Percentiles rank a stretch among this genome's conserved stretches.
phyloP scores from a whole-genome alignment of 192 early-diverging fungal species.

The Linnemannia schmuckeri region DNA sequence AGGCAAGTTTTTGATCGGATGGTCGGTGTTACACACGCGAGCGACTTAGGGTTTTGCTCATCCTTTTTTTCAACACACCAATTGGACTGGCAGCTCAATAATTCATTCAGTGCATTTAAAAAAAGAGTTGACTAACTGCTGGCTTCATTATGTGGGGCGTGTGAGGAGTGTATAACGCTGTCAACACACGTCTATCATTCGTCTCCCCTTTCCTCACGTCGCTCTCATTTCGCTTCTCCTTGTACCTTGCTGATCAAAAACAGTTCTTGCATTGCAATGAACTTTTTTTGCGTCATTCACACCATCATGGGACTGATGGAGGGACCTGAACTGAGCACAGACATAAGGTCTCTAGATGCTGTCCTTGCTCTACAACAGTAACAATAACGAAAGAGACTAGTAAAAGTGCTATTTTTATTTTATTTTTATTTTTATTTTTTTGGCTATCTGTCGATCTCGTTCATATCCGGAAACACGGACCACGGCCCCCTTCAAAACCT shows the following conservation, averaged over 20 bases:
- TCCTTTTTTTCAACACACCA: not conserved
- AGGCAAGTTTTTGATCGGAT: not conserved
- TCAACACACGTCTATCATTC: not conserved
- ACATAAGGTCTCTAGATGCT: not conserved
- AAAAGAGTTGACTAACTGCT: not conserved
- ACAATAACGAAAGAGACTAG: not conserved
- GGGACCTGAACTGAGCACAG: not conserved
- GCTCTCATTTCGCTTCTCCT: not conserved
- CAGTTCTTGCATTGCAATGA: not conserved
- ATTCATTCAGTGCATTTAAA: not conserved
- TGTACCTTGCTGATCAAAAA: not conserved
- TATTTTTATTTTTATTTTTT: not conserved
- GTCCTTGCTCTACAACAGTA: not conserved
- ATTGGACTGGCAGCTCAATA: not conserved
- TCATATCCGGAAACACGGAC: slow-evolving; percentile 1
- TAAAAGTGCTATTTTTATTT: no score
- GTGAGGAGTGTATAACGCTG: not conserved
- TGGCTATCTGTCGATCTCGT: not conserved
- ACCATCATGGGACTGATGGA: not conserved
- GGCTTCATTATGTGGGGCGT: not conserved
- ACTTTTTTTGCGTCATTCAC: not conserved
- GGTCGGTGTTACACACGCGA: not conserved
- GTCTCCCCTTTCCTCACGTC: not conserved
- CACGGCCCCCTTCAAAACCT: not conserved
- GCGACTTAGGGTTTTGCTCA: not conserved